phyloP scores from a whole-genome alignment of 441 rosid species.

The Metrosideros polymorpha region DNA sequence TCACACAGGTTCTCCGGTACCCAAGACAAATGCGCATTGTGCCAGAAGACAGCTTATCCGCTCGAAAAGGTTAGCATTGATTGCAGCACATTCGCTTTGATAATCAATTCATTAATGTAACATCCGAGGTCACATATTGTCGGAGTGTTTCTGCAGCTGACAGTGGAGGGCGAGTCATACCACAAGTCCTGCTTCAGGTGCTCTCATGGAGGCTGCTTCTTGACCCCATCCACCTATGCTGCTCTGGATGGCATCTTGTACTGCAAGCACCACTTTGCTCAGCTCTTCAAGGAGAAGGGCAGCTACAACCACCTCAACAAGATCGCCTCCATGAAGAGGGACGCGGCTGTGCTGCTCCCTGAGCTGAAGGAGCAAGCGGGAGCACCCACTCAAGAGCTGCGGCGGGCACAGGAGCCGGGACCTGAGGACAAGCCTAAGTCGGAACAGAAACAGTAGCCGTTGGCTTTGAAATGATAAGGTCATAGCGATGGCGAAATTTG shows the following conservation, averaged over 20 bases:
- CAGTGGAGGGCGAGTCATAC: conserved; percentile 27
- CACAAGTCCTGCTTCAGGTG: conserved; percentile 42
- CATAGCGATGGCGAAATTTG: background rate
- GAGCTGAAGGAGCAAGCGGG: background rate
- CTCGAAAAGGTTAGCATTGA: conserved; percentile 24
- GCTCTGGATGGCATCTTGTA: conserved; percentile 31
- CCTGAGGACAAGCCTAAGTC: background rate
- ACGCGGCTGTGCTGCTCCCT: background rate
- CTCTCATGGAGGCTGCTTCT: conserved; percentile 29
- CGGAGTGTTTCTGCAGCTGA: conserved; percentile 14
- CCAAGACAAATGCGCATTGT: conserved; percentile 27
- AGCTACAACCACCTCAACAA: conserved; percentile 14
- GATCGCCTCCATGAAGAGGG: conserved; percentile 9
- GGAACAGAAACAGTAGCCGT: background rate
- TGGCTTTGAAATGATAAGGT: background rate
- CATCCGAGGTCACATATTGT: background rate
- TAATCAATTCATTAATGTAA: background rate
- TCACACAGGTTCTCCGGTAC: conserved; percentile 32
- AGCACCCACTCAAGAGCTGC: background rate
- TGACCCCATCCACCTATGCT: conserved; percentile 29
- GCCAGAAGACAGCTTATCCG: conserved; percentile 31
- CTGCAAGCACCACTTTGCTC: conserved; percentile 36
- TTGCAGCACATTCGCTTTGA: background rate
- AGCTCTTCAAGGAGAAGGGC: conserved; percentile 37
- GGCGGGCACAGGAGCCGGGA: background rate